phyloP scores from a whole-genome alignment of 805 yeast species.

The Scheffersomyces spartinae region DNA sequence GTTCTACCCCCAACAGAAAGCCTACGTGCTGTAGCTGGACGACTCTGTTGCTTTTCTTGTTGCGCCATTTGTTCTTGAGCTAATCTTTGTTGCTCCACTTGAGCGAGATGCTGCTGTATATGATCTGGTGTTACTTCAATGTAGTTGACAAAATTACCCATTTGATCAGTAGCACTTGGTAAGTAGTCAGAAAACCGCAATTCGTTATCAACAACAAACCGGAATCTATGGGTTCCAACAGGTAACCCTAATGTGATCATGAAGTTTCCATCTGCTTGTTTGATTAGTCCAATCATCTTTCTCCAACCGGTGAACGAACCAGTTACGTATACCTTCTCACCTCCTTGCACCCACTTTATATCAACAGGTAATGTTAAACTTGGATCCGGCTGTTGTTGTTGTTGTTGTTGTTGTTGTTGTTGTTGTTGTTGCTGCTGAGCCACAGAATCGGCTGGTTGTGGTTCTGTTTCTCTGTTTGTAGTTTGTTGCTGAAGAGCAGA shows the following conservation, averaged over 20 bases:
- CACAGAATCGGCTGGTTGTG: constrained; percentile 1
- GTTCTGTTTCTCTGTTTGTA: constrained; percentile 1
- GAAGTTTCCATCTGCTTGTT: constrained; percentile 42
- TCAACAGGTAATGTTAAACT: constrained; percentile 40
- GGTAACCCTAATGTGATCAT: constrained; percentile 69
- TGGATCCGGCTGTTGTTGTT: constrained; percentile 11
- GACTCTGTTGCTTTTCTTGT: constrained; percentile 2
- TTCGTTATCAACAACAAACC: constrained; percentile 91
- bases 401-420: constrained; percentile 3
- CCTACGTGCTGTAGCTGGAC: constrained; percentile 1
- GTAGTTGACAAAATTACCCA: constrained; percentile 92
- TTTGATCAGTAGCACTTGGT: constrained; percentile 95
- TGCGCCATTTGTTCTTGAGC: constrained; percentile 2
- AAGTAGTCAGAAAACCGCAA: constrained; percentile 75
- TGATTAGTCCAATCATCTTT: constrained; percentile 82
- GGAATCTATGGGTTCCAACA: constrained; percentile 84
- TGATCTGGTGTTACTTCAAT: constrained; percentile 42
- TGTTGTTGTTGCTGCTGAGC: constrained; percentile 2
- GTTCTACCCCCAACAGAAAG: constrained; percentile 17
- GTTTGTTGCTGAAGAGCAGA: constrained; percentile 3
- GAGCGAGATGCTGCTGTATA: constrained; percentile 3
- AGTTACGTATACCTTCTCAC: constrained; percentile 86
- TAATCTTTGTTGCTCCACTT: constrained; percentile 1
- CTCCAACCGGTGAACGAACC: constrained; percentile 98
- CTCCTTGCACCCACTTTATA: constrained; percentile 94